Base-by-base conservation (phyloP, 1,139 yeast species). In the Nakaseomyces kungkrabaensis region DNA sequence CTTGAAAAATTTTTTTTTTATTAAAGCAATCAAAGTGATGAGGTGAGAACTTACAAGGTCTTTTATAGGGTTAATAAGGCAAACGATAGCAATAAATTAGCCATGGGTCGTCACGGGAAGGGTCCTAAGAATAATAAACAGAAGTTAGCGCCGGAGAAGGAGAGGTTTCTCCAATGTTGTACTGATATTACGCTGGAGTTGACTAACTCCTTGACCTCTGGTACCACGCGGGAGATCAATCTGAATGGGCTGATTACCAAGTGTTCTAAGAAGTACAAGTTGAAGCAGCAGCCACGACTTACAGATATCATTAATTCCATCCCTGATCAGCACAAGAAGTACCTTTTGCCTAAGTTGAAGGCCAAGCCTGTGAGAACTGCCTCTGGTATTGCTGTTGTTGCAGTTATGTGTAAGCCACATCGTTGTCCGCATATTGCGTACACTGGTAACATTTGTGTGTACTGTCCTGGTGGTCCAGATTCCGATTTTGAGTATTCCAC, bases 401-500 rank as follows among this genome's bases (percentile, higher is more conserved):
- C 98, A 0, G 97, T 94, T 37, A 92, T 94, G 97, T 92, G 97
- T 72, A 94, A 92, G 68, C 98, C 98, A 3, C 98, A 92, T 68
- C 78, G 99, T 72, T 92, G 99, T 71, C 99, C 99, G 33, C 99
- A 92, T 68, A 94, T 92, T 62, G 97, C 98, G 33, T 94, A 92
- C 67, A 92, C 99, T 0, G 99, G 99, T 53, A 92, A 92, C 63
- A 92, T 92, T 55, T 92, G 99, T 74, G 98, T 92, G 13, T 92
- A 92, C 67, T 92, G 99, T 71, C 99, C 99, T 4, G 99, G 99
- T 52, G 99, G 99, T 1, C 99, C 99, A 1, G 99, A 92, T 67
- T 85, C 95, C 1, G 99, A 92, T 70, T 92, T 92, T 64, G 99
- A 92, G 66, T 92, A 92, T 67, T 87, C 96, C 1, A 92, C 99